Evolutionary conservation across 2,329 filamentous ascomycete genomes (phyloP).

Genomic region (Xylariales sp.): DNA sequence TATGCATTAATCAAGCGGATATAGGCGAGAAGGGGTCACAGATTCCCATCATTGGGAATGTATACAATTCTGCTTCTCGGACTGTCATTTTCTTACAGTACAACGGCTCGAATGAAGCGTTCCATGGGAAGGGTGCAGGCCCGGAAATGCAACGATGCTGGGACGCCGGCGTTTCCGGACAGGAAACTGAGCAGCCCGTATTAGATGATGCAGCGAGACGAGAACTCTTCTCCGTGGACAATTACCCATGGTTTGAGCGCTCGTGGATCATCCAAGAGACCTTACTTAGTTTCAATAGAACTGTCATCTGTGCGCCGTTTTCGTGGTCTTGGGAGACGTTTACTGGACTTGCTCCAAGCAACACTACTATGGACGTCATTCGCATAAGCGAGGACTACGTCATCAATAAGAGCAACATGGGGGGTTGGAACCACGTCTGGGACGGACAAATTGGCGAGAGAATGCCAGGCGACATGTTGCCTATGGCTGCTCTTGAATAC

Average conservation of each 20-base stretch:
- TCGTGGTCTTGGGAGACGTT: slow-evolving; percentile 15
- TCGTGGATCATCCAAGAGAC: slow-evolving; percentile 18
- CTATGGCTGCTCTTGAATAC: slow-evolving; percentile 9
- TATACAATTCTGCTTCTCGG: slow-evolving; percentile 27
- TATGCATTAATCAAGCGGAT: slow-evolving; percentile 37
- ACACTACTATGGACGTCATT: not conserved
- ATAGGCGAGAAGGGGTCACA: slow-evolving; percentile 24
- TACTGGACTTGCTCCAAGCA: not conserved
- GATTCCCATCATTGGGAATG: slow-evolving; percentile 30
- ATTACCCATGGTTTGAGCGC: slow-evolving; percentile 11
- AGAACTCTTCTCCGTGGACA: not conserved
- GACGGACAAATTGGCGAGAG: slow-evolving; percentile 10
- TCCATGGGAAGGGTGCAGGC: slow-evolving; percentile 5
- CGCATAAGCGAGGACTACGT: slow-evolving; percentile 13
- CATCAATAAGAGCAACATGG: slow-evolving; percentile 14
- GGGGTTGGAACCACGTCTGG: slow-evolving; percentile 17
- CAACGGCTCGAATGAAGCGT: slow-evolving; percentile 6
- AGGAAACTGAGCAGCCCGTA: not conserved
- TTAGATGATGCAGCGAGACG: slow-evolving; percentile 6
- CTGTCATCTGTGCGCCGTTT: slow-evolving; percentile 9
- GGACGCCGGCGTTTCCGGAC: not conserved
- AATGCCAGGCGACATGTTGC: slow-evolving; percentile 20
- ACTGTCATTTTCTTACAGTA: slow-evolving; percentile 14
- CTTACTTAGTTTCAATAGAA: slow-evolving; percentile 11
- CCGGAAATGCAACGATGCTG: slow-evolving; percentile 21